Conservation (phyloP, 768 basidiomycete genomes). For the Rhizopogon vesiculosus region DNA sequence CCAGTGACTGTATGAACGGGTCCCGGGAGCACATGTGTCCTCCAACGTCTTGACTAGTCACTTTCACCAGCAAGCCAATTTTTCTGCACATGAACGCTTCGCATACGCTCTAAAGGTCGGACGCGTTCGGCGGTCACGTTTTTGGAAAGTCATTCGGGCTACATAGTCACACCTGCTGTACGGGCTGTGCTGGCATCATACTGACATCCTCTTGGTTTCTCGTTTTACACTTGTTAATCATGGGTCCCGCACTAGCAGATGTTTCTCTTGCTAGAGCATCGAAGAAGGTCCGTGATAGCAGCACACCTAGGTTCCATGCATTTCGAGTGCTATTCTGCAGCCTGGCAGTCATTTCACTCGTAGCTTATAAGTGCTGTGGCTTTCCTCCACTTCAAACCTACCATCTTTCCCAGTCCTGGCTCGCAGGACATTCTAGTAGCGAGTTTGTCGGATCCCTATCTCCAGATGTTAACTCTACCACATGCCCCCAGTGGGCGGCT, state of each 20-base stretch:
- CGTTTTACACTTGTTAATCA: background rate
- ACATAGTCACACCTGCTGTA: too few relatives aligned
- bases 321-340: background rate
- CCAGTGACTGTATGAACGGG: too few relatives aligned
- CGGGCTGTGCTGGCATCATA: too few relatives aligned
- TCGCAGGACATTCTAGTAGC: background rate
- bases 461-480: constrained; percentile 3
- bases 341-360: background rate
- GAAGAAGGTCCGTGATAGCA: background rate
- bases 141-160: too few relatives aligned
- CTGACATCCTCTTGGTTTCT: too few relatives aligned
- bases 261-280: background rate
- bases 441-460: background rate
- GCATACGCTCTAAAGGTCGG: too few relatives aligned
- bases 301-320: background rate
- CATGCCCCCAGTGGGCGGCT: constrained; percentile 27
- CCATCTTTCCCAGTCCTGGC: background rate
- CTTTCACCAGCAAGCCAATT: too few relatives aligned
- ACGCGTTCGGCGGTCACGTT: too few relatives aligned
- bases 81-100: too few relatives aligned
- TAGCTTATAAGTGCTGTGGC: background rate
- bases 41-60: too few relatives aligned
- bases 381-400: background rate
- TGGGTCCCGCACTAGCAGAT: background rate
- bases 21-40: too few relatives aligned